A percentile compares a stretch with the other conserved stretches of the same genome.
Evolutionary conservation across 805 yeast genomes (phyloP).

Genomic region (Wickerhamomyces queroliae): DNA sequence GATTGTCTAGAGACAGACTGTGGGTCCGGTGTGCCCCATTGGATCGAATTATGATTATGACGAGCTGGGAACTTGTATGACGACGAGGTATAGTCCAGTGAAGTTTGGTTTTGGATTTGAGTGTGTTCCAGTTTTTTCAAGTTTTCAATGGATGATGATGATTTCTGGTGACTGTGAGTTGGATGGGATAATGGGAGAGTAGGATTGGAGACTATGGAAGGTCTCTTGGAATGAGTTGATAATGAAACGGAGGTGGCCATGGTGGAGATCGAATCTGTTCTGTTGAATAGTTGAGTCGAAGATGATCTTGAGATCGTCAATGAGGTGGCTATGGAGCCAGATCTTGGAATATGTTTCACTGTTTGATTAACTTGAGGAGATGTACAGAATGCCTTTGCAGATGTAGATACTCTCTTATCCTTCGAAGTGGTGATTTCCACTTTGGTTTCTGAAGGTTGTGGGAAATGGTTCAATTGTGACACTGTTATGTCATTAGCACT

Average conservation of each 20-base stretch:
- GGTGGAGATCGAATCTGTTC: slow-evolving; percentile 20
- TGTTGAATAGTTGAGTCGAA: slow-evolving; percentile 7
- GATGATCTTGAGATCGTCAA: slow-evolving; percentile 2
- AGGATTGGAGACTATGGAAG: slow-evolving; percentile 6
- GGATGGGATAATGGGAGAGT: slow-evolving; percentile 1
- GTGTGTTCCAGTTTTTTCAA: slow-evolving; percentile 16
- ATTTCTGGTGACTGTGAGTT: slow-evolving; percentile 1
- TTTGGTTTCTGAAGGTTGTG: background rate
- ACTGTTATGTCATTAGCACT: slow-evolving; percentile 1
- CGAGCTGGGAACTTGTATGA: slow-evolving; percentile 2
- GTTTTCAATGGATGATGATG: slow-evolving; percentile 18
- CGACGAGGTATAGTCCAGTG: slow-evolving; percentile 7
- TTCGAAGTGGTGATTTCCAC: background rate
- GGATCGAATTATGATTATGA: background rate
- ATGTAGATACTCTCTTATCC: background rate
- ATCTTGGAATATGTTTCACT: slow-evolving; percentile 9
- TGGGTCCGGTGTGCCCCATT: slow-evolving; percentile 20
- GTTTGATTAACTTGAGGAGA: slow-evolving; percentile 5
- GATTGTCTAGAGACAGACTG: slow-evolving; percentile 17
- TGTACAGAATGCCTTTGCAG: slow-evolving; percentile 9
- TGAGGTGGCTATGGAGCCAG: slow-evolving; percentile 15
- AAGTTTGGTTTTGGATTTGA: slow-evolving; percentile 17
- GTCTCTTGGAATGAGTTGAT: slow-evolving; percentile 6
- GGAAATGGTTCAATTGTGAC: background rate
- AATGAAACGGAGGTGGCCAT: slow-evolving; percentile 15